Evolutionary conservation across 2,329 filamentous ascomycete species (phyloP), one percentile per base, ranked within the genome.

Genomic region (Leptosphaerulina australis): DNA sequence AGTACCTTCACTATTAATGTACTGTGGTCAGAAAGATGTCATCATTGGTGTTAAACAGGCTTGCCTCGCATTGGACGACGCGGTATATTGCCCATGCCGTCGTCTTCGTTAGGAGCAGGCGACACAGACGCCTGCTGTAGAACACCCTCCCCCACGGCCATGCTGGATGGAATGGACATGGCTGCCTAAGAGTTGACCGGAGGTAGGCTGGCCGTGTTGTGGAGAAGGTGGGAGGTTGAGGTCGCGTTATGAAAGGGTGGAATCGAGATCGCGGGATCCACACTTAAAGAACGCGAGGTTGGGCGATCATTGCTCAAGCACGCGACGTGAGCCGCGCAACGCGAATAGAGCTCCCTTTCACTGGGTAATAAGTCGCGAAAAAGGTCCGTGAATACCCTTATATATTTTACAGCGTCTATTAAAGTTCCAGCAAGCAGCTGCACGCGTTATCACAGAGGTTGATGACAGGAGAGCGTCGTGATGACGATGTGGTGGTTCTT

Each of bases 1-100:
- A 96, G 86, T 39, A 97, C 88, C 81, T 97, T 97, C 74, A 97
- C 92, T 96, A 73, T 58, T 58, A 18, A n/a, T 8, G 24, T 46
- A 12, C 34, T 17, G 8, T 17, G 30, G 56, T 67, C 58, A 67
- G 63, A 67, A 37, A 36, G 35, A 30, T 29, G 31, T 40, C 15
- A 30, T 41, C 21, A 29, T 29, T 17, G 39, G 25, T 38, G 55
- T 30, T 53, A 52, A 41, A 50, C 53, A 43, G 50, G 56, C 70
- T 66, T 71, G 73, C 74, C 74, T 74, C 77, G 74, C 78, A 81
- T 80, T 35, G 74, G 71, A 46, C 72, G 66, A 54, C 64, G 68
- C 34, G 72, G 69, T 46, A 74, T 73, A 31, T 68, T 67, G 49
- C 56, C 55, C 45, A 58, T 61, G 55, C 31, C 53, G 49, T 68